These are phyloP conservation scores for Ophiosphaerella korrae DNA, from an alignment of 2,329 filamentous ascomycete species.

Conservation along the genomic window DNA sequence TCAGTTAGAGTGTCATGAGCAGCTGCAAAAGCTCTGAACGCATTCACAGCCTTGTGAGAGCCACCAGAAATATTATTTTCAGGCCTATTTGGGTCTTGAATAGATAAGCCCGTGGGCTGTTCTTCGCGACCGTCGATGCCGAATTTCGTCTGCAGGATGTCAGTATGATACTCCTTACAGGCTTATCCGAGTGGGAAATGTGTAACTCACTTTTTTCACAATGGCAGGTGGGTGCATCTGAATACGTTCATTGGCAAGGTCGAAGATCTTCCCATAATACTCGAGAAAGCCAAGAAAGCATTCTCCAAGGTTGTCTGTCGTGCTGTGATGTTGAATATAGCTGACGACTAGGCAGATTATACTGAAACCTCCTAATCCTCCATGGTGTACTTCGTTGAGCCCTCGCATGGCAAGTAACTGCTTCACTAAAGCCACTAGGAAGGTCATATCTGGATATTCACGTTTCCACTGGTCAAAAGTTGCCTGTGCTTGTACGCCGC, in stretches of 20 bases:
- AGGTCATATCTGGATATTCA: conserved; percentile 81
- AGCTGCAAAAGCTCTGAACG: conserved; percentile 71
- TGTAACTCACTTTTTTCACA: conserved; percentile 70
- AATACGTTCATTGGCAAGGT: conserved; percentile 73
- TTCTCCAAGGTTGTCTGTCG: conserved; percentile 69
- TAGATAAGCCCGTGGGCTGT: conserved; percentile 69
- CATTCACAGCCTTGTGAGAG: conserved; percentile 70
- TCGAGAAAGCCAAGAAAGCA: conserved; percentile 87
- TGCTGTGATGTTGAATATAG: conserved; percentile 72
- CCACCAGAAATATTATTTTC: conserved; percentile 91
- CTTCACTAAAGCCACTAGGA: conserved; percentile 86
- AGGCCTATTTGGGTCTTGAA: conserved; percentile 87
- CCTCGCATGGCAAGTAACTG: conserved; percentile 89
- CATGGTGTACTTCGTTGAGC: conserved; percentile 87
- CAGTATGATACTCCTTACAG: conserved; percentile 1
- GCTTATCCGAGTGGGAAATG: background rate
- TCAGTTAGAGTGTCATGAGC: conserved; percentile 47
- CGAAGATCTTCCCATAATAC: conserved; percentile 83
- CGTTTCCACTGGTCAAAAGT: conserved; percentile 82
- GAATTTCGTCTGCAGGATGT: conserved; percentile 17
- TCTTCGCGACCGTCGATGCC: conserved; percentile 40
- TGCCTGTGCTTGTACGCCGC: conserved; percentile 76
- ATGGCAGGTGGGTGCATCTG: conserved; percentile 72
- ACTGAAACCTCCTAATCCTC: conserved; percentile 91
- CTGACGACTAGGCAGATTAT: conserved; percentile 93